Conservation (phyloP, 176 grass and related monocot genomes). For the Cymbopogon citratus region DNA sequence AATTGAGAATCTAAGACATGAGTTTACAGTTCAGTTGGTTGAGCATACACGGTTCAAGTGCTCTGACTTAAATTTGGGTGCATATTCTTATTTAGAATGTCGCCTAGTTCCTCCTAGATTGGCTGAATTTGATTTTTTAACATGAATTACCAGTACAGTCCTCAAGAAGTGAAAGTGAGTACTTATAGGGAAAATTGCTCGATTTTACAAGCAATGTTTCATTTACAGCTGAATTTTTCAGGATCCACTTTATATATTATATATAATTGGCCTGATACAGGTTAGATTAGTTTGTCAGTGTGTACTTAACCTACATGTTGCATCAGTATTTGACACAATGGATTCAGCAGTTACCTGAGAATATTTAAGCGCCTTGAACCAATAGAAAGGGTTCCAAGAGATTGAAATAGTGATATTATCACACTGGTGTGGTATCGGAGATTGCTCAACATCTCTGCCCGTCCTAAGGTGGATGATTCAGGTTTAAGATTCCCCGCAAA, state of each 20-base stretch:
- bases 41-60: background rate
- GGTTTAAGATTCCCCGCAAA: conserved; percentile 86
- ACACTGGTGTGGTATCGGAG: conserved; percentile 95
- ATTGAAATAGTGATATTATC: conserved; percentile 98
- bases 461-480: conserved; percentile 80
- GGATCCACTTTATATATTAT: background rate
- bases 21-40: background rate
- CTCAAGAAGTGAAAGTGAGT: background rate
- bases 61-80: background rate
- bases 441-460: conserved; percentile 99
- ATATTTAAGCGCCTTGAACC: conserved; percentile 86
- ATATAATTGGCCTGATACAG: background rate
- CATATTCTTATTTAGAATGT: background rate
- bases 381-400: conserved; percentile 84
- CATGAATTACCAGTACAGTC: conserved; percentile 1
- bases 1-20: conserved; percentile 4
- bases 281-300: conserved; percentile 9
- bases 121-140: background rate
- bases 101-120: background rate
- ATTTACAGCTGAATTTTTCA: background rate
- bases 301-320: background rate
- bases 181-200: background rate
- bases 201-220: background rate
- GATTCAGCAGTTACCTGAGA: conserved; percentile 60
- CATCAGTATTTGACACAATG: background rate